phyloP scores from a whole-genome alignment of 306 rosid species.

The Dicorynia guianensis region DNA sequence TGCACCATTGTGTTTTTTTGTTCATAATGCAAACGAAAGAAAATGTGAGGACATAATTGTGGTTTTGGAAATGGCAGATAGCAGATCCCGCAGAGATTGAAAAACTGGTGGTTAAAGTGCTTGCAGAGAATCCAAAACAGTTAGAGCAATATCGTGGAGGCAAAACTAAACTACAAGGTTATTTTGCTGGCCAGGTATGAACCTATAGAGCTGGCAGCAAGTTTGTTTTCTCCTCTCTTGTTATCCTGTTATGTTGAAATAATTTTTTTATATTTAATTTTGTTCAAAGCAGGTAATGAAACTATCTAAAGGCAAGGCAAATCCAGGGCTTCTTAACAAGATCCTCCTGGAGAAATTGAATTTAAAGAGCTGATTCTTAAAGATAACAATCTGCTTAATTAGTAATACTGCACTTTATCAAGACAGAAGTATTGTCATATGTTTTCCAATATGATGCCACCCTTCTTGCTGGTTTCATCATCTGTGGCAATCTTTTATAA shows the following conservation, averaged over 20 bases:
- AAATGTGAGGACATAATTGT: constrained; percentile 16
- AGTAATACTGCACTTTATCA: constrained; percentile 8
- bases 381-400: constrained; percentile 10
- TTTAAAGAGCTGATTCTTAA: constrained; percentile 62
- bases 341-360: constrained; percentile 82
- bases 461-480: constrained; percentile 6
- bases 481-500: constrained; percentile 21
- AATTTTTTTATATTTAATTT: background rate
- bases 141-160: constrained; percentile 86
- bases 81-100: constrained; percentile 84
- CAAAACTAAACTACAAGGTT: constrained; percentile 86
- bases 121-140: constrained; percentile 91
- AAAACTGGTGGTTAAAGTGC: constrained; percentile 77
- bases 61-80: constrained; percentile 63
- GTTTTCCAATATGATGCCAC: background rate
- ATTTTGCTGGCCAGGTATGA: constrained; percentile 90
- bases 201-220: constrained; percentile 30
- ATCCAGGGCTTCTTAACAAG: constrained; percentile 85
- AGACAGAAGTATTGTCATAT: background rate
- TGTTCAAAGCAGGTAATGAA: constrained; percentile 75
- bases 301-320: constrained; percentile 94
- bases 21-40: constrained; percentile 20
- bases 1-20: background rate
- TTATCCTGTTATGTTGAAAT: constrained; percentile 3
- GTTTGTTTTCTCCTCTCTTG: background rate